phyloP scores from a whole-genome alignment of 1,284 basidiomycete species.

The Heterobasidion annosum region DNA sequence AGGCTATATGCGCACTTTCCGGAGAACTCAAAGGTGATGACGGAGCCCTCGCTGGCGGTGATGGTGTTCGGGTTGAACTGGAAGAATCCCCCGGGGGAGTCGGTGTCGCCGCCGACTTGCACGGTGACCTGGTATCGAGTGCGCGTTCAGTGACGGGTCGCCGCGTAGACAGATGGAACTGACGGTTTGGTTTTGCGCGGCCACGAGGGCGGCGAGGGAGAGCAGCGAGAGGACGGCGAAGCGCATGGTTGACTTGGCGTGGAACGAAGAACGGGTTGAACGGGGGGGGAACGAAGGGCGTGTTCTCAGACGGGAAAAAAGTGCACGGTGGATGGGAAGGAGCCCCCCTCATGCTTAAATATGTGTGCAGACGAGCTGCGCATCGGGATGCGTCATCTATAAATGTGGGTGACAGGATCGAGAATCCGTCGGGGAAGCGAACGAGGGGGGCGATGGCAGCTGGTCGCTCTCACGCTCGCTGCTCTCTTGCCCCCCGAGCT shows the following conservation, averaged over 20 bases:
- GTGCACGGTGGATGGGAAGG: background rate
- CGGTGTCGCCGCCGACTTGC: background rate
- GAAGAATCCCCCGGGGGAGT: constrained; percentile 22
- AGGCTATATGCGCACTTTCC: constrained; percentile 23
- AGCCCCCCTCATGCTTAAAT: no score
- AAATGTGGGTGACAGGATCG: no score
- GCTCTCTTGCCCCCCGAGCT: no score
- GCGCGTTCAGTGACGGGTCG: background rate
- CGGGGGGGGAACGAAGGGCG: background rate
- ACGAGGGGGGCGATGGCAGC: no score
- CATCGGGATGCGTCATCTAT: no score
- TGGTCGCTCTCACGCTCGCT: no score
- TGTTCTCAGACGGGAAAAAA: background rate
- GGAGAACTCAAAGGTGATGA: constrained; percentile 38
- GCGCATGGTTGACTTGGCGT: constrained; percentile 1
- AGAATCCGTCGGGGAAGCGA: no score
- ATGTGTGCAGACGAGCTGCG: no score
- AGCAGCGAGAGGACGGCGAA: constrained; percentile 3
- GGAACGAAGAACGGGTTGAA: background rate
- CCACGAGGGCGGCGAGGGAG: constrained; percentile 12
- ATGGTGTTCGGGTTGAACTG: constrained; percentile 35
- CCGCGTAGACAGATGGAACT: background rate
- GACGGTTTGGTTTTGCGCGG: constrained; percentile 13
- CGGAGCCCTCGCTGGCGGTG: constrained; percentile 32
- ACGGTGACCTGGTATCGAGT: background rate